Base-by-base conservation (phyloP, 169 alveolate species). In the Cryptosporidium viatorum region DNA sequence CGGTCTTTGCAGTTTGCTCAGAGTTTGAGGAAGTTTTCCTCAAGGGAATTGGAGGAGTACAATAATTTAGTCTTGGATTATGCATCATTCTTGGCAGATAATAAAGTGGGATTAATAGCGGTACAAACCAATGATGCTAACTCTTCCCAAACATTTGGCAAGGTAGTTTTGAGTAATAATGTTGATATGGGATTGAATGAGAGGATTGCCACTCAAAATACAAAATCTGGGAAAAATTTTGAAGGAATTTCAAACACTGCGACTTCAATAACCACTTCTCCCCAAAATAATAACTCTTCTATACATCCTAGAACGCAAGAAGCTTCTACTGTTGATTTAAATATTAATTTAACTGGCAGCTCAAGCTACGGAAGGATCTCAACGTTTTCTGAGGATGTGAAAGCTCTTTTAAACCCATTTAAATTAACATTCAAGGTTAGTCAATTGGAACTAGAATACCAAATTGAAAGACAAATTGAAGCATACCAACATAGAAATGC, bases 391-490 rank as follows among this genome's bases (percentile, higher is more conserved):
- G 71, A 73, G 18, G 86, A 73, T n/a, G 58, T 73, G 6, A 73
- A 73, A 2, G 21, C 37, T 3, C 55, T 73, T 4, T 35, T 73
- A 37, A 73, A 73, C 8, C 86, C 86, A 33, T 73, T 52, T 23
- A 73, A 73, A 58, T 26, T 73, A 39, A 73, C 86, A 5, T 73
- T 73, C 58, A 73, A 73, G 33, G 71, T 73, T 4, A 58, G n/a
- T 33, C 86, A 73, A 73, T 21, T 73, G 5, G 86, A 73, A 26
- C n/a, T 73, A 18, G 71, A 73, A 58, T 73, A 73, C 41, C 86
- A 73, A 26, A 73, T 52, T 29, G 86, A 73, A 35, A 52, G 71
- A 26, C 70, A 73, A 35, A 31, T 55, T 35, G 86, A 73, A 5
- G 65, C 71, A 14, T 59, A 73, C 58, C 39, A 73, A 9, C 71